Evolutionary conservation across 2,329 filamentous ascomycete genomes (phyloP), one percentile per base, ranked within the genome.

Genomic region (Clarireedia homoeocarpa): DNA sequence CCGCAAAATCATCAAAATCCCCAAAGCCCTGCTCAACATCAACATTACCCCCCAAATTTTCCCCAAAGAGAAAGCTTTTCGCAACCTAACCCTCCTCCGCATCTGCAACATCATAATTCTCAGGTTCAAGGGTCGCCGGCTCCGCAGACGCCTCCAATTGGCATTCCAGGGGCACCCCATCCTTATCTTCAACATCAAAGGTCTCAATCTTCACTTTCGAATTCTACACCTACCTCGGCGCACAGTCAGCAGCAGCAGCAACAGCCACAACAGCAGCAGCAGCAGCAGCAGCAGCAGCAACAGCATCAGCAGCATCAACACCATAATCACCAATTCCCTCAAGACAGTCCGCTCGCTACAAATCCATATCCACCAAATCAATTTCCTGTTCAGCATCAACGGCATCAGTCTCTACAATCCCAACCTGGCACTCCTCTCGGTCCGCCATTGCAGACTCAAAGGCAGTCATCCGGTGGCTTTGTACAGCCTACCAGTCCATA

Each of bases 201-300:
- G 63, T 81, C 82, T 44, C 78, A 78, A 55, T 85, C 82, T 23
- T 72, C 77, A 5, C 79, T 84, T 55, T 84, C 82, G 12, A 78
- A 76, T 26, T 72, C 80, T 10, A 85, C 82, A 38, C 81, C 81
- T n/a, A 83, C 80, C 6, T 83, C 81, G 40, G 77, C 81, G 15
- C 81, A 83, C 48, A 79, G 77, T 64, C 81, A 84, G 67, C 77
- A 77, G 47, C 75, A 75, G 7, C 81, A 77, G 62, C 76, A 40
- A 3, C 36, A 20, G 3, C 24, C 44, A 12, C 53, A 45, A 26
- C 30, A 55, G 76, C 12, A 69, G 10, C 30, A 20, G 20, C 20
- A 20, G 20, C 20, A 20, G 20, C 81, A 84, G 67, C 77, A 77
- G 47, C 75, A 75, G 6, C 81, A 77, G 62, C 76, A 39, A 5